Percentiles rank a stretch among this genome's conserved stretches.
These are phyloP conservation scores for Malassezia vespertilionis DNA, from an alignment of 1,284 basidiomycete species.

Conservation along the genomic window DNA sequence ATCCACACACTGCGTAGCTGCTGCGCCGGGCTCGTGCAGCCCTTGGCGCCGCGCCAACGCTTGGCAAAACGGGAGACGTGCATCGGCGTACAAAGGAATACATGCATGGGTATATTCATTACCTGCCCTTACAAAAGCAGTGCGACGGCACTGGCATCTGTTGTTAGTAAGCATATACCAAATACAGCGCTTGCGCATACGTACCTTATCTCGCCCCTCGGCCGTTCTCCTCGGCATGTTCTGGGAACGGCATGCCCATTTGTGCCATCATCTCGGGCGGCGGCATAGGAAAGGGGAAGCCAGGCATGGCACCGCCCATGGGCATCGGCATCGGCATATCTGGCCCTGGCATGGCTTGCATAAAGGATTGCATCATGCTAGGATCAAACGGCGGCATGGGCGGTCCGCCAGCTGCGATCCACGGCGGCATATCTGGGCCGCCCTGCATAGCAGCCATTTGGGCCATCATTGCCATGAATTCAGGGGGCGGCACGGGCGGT, in stretches of 20 bases:
- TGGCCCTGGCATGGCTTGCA: background rate
- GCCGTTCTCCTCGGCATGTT: background rate
- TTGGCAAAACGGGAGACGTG: too few species aligned
- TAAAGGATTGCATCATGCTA: background rate
- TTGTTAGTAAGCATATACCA: too few species aligned
- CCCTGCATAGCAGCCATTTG: background rate
- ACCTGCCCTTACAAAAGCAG: too few species aligned
- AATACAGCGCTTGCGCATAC: too few species aligned
- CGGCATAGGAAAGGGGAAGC: conserved; percentile 13
- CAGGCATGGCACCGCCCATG: background rate
- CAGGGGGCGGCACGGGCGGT: background rate
- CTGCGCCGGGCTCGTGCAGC: too few species aligned
- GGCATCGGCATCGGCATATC: conserved; percentile 4
- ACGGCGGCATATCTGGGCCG: background rate
- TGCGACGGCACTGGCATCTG: too few species aligned
- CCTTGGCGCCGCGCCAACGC: too few species aligned
- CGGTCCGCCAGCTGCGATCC: background rate
- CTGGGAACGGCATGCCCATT: background rate
- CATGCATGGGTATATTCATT: too few species aligned
- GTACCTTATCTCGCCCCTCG: background rate
- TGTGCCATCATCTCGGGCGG: conserved; percentile 6
- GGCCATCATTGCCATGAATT: background rate
- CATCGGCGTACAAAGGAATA: too few species aligned
- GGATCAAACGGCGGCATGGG: conserved; percentile 9
- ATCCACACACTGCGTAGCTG: too few species aligned